Evolutionary conservation across 176 grass and related monocot species (phyloP), one percentile per base, ranked within the genome.

Genomic region (Carex parvula): DNA sequence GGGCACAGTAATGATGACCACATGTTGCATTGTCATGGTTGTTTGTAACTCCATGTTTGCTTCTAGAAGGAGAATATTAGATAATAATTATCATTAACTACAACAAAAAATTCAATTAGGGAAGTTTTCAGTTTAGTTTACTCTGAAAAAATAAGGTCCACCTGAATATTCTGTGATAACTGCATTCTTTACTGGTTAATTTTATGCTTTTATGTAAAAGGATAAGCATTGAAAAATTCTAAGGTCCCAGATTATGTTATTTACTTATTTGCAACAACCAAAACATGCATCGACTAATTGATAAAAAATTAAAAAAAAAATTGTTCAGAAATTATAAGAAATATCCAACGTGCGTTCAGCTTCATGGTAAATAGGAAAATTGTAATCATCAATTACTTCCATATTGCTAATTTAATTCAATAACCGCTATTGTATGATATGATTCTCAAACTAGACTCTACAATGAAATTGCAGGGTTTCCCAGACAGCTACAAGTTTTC

Each of bases 401-500:
- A 54, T 22, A 54, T 24, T 54, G 6, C 14, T 70, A 9, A 54
- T 26, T 72, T 48, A 76, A 54, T 30, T 73, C 42, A 37, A 70
- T 3, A 41, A 16, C 17, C 9, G 16, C 41, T 22, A 22, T 62
- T 70, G 7, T 70, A 44, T 54, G 71, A 76, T 55, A 30, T 5
- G 37, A 14, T 24, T 77, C 8, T 9, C 18, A 62, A 62, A 56
- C 30, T 30, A 12, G 9, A 64, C 17, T 65, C 46, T 83, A 13
- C 59, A 72, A 88, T 88, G 30, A 18, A 72, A 53, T 8, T 86
- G 41, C 89, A 99, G 96, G 96, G 96, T 2, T 99, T 99, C 66
- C 96, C 91, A 56, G 96, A 99, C 72, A 88, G 90, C 71, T 95
- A 95, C n/a, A 70, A 79, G 63, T 99, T 95, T 48, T 89, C 81